A percentile compares a stretch with the other conserved stretches of the same genome.
phyloP scores from a whole-genome alignment of 139 green algal species.

The Chlorella ohadii region DNA sequence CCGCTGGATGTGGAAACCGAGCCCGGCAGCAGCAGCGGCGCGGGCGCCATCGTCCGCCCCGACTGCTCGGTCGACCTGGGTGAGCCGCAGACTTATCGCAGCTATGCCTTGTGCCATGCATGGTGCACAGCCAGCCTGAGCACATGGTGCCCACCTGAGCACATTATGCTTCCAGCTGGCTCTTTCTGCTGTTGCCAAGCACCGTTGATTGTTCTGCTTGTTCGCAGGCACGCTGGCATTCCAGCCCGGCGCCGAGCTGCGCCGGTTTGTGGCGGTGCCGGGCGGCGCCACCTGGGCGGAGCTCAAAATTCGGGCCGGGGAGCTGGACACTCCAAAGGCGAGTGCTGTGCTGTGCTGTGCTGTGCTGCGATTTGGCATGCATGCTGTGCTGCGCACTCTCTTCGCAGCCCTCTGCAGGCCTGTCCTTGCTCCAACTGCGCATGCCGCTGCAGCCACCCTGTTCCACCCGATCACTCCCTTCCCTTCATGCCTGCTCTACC shows the following conservation, averaged over 20 bases:
- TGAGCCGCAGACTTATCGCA: not conserved
- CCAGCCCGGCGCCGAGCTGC: slow-evolving; percentile 56
- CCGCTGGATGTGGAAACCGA: slow-evolving; percentile 33
- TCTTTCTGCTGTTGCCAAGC: too few species aligned
- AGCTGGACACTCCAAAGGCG: slow-evolving; percentile 52
- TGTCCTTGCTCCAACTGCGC: too few species aligned
- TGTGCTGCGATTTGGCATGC: not conserved
- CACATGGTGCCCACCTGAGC: too few species aligned
- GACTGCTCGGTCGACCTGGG: slow-evolving; percentile 20
- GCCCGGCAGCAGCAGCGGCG: slow-evolving; percentile 20
- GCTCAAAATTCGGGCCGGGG: slow-evolving; percentile 60
- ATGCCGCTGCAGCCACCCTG: too few species aligned
- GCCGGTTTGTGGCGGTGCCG: slow-evolving; percentile 81
- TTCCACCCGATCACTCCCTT: too few species aligned
- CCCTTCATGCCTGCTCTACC: not conserved
- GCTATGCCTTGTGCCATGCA: not conserved
- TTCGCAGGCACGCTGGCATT: slow-evolving; percentile 46
- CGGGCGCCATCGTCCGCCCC: not conserved
- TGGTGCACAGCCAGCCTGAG: too few species aligned
- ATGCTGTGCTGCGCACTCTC: too few species aligned
- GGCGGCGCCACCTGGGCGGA: slow-evolving; percentile 86
- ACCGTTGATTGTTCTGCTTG: too few species aligned
- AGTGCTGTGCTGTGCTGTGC: not conserved
- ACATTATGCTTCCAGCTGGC: too few species aligned
- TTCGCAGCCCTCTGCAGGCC: too few species aligned